phyloP scores from a whole-genome alignment of 768 basidiomycete genomes.

The Amanita pallidorosea region DNA sequence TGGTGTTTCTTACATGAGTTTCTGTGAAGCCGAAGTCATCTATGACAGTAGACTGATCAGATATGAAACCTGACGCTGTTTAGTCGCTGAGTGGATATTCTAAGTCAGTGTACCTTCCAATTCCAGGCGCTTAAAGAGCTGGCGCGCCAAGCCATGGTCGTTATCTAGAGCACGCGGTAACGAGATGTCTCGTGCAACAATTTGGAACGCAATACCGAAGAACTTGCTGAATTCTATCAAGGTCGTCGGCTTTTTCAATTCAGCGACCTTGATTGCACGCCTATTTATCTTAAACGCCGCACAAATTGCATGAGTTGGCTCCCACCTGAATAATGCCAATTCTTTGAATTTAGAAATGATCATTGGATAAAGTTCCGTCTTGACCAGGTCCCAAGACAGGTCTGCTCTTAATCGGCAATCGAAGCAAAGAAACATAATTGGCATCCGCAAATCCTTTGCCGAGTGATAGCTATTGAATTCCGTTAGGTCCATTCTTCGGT shows the following conservation, averaged over 20 bases:
- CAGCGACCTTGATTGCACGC: slow-evolving; percentile 61
- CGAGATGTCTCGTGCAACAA: background rate
- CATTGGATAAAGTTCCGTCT: slow-evolving; percentile 40
- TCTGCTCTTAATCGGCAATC: slow-evolving; percentile 65
- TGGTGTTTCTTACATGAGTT: slow-evolving; percentile 27
- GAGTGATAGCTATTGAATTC: slow-evolving; percentile 45
- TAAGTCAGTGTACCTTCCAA: slow-evolving; percentile 40
- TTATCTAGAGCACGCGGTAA: slow-evolving; percentile 27
- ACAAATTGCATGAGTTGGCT: background rate
- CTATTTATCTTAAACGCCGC: slow-evolving; percentile 18
- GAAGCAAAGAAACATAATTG: slow-evolving; percentile 56
- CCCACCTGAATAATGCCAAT: slow-evolving; percentile 60
- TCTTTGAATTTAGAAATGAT: slow-evolving; percentile 59
- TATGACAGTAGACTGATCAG: slow-evolving; percentile 32
- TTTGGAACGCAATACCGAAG: slow-evolving; percentile 34
- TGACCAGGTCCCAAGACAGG: slow-evolving; percentile 60
- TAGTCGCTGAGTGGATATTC: background rate
- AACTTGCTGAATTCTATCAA: slow-evolving; percentile 44
- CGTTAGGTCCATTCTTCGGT: background rate
- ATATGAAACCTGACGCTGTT: slow-evolving; percentile 44
- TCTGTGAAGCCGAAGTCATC: slow-evolving; percentile 40
- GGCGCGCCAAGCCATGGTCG: slow-evolving; percentile 41
- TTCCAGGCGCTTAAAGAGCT: slow-evolving; percentile 60
- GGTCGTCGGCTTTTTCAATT: slow-evolving; percentile 32
- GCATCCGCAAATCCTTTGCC: slow-evolving; percentile 44